Evolutionary conservation across 2,329 filamentous ascomycete genomes (phyloP).

Genomic region (Epichloe uncinata): DNA sequence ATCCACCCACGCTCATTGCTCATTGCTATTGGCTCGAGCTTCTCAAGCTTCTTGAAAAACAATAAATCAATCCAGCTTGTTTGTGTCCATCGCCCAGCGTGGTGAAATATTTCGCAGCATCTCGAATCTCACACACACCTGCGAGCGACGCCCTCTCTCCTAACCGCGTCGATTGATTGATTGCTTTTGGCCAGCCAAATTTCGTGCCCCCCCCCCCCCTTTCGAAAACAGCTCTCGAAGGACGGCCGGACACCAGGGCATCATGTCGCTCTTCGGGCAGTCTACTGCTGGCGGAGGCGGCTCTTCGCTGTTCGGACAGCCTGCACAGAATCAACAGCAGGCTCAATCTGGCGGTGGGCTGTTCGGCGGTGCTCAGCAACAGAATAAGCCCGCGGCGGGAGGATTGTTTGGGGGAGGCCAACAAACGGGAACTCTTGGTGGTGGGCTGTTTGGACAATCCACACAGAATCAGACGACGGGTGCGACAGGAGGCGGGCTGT

Average conservation of each 20-base stretch:
- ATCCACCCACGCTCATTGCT: not conserved
- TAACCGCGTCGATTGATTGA: not conserved
- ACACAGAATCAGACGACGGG: conserved; percentile 1
- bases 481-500: conserved; percentile 10
- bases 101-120: not conserved
- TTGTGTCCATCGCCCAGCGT: not conserved
- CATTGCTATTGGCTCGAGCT: conserved; percentile 24
- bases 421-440: conserved; percentile 3
- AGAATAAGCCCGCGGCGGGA: conserved; percentile 4
- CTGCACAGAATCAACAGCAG: conserved; percentile 1
- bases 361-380: conserved; percentile 5
- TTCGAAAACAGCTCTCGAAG: not conserved
- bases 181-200: not conserved
- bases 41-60: conserved; percentile 4
- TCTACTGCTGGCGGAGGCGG: conserved; percentile 10
- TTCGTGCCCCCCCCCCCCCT: too few relatives aligned
- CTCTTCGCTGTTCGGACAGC: conserved; percentile 18
- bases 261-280: conserved; percentile 24
- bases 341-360: conserved; percentile 7
- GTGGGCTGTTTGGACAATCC: conserved; percentile 6
- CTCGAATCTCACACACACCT: not conserved
- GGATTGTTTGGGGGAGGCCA: conserved; percentile 5
- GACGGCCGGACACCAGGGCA: not conserved
- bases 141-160: not conserved
- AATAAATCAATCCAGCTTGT: not conserved